phyloP scores from a whole-genome alignment of 352 stramenopile genomes.

The Phytopythium delawarense region DNA sequence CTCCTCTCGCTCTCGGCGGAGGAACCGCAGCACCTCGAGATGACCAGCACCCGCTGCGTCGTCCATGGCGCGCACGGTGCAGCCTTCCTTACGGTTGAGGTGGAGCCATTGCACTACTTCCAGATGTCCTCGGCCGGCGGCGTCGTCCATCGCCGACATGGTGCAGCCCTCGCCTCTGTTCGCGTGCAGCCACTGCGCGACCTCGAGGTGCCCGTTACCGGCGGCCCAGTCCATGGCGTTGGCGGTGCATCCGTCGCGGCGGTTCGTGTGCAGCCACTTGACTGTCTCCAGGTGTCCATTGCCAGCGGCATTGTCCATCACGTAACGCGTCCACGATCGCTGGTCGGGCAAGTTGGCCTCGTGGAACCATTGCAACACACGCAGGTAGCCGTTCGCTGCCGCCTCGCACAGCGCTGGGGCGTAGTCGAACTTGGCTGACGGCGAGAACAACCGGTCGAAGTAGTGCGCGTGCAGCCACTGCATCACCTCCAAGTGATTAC shows the following conservation, averaged over 20 bases:
- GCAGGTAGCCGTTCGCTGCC: constrained; percentile 21
- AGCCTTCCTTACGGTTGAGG: constrained; percentile 11
- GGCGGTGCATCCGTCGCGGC: constrained; percentile 9
- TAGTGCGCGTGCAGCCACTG: constrained; percentile 14
- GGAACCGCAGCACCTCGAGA: constrained; percentile 10
- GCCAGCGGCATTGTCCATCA: constrained; percentile 14
- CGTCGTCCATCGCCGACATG: constrained; percentile 16
- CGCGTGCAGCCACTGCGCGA: constrained; percentile 12
- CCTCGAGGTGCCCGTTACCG: constrained; percentile 5
- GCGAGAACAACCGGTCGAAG: neutral
- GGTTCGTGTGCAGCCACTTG: constrained; percentile 10
- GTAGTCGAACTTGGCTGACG: constrained; percentile 2
- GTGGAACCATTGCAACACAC: constrained; percentile 24
- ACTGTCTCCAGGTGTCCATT: constrained; percentile 15
- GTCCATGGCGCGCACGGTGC: constrained; percentile 21
- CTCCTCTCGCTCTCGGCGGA: constrained; percentile 5
- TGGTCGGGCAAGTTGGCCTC: constrained; percentile 7
- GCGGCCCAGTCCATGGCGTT: constrained; percentile 12
- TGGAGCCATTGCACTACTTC: constrained; percentile 8
- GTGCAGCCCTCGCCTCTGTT: constrained; percentile 13
- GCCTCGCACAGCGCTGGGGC: constrained; percentile 19
- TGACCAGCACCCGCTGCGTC: constrained; percentile 10
- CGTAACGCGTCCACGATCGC: constrained; percentile 6
- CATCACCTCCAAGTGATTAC: constrained; percentile 12
- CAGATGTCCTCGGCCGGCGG: constrained; percentile 1